Percentiles rank a stretch among this genome's conserved stretches.
phyloP scores from a whole-genome alignment of 768 basidiomycete genomes.

The Suillus discolor region DNA sequence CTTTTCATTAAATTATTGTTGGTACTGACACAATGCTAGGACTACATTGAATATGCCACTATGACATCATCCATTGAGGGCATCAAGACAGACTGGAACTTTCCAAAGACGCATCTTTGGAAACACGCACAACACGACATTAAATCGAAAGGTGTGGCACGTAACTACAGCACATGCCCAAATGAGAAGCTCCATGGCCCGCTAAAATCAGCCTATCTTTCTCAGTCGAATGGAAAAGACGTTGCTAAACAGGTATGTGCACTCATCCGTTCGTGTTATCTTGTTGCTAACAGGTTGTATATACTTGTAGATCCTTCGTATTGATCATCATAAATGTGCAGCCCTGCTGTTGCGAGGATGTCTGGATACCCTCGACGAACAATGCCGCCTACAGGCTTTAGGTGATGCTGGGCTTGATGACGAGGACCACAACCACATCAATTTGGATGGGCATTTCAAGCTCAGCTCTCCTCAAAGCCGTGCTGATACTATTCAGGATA shows the following conservation, averaged over 20 bases:
- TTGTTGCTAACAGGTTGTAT: too few species aligned
- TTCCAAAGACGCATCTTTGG: conserved; percentile 36
- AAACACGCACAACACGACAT: conserved; percentile 35
- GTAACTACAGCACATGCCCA: conserved; percentile 32
- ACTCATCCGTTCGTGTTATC: too few species aligned
- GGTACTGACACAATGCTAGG: background rate
- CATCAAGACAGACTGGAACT: conserved; percentile 35
- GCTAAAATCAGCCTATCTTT: conserved; percentile 26
- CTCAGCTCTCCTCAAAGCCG: background rate
- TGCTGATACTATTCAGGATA: background rate
- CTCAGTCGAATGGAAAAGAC: conserved; percentile 35
- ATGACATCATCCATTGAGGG: background rate
- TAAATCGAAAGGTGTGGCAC: conserved; percentile 29
- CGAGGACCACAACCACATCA: background rate
- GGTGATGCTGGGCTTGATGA: background rate
- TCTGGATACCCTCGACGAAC: background rate
- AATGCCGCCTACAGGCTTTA: conserved; percentile 15
- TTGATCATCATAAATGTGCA: conserved; percentile 1
- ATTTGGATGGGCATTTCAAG: background rate
- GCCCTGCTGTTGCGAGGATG: background rate
- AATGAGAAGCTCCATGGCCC: conserved; percentile 33
- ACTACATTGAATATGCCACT: background rate
- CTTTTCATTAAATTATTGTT: background rate
- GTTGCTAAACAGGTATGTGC: conserved; percentile 31
- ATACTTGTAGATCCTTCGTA: background rate